Evolutionary conservation across 805 yeast genomes (phyloP).

Genomic region (Candida coquimbonensis): DNA sequence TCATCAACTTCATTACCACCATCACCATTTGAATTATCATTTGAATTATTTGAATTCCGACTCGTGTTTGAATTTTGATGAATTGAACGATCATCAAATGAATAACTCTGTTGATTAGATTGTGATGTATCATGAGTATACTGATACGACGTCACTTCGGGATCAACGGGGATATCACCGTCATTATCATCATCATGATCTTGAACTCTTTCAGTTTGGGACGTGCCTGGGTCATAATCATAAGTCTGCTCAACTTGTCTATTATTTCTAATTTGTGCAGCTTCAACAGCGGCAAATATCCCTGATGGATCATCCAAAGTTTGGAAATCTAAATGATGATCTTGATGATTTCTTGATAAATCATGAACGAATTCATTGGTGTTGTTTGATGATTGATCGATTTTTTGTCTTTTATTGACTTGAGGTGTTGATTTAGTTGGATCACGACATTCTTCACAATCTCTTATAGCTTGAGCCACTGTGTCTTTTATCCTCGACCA

Average conservation of each 20-base stretch:
- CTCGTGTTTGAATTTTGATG: background rate
- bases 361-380: conserved; percentile 11
- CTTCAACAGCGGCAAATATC: conserved; percentile 51
- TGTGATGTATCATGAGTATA: background rate
- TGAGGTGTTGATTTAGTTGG: conserved; percentile 11
- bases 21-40: background rate
- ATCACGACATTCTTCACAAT: conserved; percentile 60
- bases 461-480: conserved; percentile 68
- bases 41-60: background rate
- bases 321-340: conserved; percentile 16
- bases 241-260: conserved; percentile 1
- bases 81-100: conserved; percentile 1
- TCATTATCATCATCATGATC: conserved; percentile 8
- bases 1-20: conserved; percentile 23
- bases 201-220: conserved; percentile 1
- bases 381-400: background rate
- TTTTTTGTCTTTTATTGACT: conserved; percentile 1
- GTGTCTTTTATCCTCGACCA: conserved; percentile 91
- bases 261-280: conserved; percentile 33
- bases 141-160: conserved; percentile 33
- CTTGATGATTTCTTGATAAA: conserved; percentile 9
- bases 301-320: conserved; percentile 21
- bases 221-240: conserved; percentile 2
- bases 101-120: conserved; percentile 1
- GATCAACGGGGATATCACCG: conserved; percentile 47